Evolutionary conservation across 2,329 filamentous ascomycete genomes (phyloP).

Genomic region (Cladosporium austrohemisphaericum): DNA sequence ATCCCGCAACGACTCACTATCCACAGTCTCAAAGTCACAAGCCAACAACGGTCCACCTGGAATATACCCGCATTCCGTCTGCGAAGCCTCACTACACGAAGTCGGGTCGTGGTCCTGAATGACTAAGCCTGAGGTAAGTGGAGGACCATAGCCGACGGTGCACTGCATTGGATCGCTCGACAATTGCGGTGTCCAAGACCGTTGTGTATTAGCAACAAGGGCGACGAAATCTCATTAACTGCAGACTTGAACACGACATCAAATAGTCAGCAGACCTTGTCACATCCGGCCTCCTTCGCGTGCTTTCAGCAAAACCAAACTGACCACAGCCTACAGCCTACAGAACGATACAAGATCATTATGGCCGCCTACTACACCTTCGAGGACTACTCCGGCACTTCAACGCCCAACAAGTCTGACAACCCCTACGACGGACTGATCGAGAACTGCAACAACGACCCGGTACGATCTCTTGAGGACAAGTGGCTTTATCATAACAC

Average conservation of each 20-base stretch:
- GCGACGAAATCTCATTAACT: too few species aligned
- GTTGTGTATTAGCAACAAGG: too few species aligned
- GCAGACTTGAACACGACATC: neutral
- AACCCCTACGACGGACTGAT: conserved; percentile 79
- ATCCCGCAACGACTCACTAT: too few species aligned
- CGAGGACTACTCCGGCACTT: conserved; percentile 32
- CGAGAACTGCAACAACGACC: conserved; percentile 60
- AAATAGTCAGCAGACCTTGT: neutral
- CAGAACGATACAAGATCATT: neutral
- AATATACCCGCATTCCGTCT: too few species aligned
- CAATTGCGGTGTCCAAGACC: neutral
- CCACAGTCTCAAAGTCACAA: too few species aligned
- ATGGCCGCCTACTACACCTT: conserved; percentile 37
- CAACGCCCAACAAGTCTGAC: conserved; percentile 37
- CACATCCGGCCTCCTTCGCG: too few species aligned
- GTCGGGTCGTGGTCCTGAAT: too few species aligned
- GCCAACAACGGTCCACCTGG: too few species aligned
- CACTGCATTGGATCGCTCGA: too few species aligned
- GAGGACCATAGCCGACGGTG: neutral
- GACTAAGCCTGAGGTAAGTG: neutral
- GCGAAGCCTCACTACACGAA: too few species aligned
- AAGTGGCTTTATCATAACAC: neutral
- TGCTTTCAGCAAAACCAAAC: too few species aligned
- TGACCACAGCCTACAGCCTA: neutral
- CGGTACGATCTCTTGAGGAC: conserved; percentile 49